These are phyloP conservation scores for Geranomyces michiganensis DNA, from an alignment of 192 early-diverging fungal species.

Conservation along the genomic window DNA sequence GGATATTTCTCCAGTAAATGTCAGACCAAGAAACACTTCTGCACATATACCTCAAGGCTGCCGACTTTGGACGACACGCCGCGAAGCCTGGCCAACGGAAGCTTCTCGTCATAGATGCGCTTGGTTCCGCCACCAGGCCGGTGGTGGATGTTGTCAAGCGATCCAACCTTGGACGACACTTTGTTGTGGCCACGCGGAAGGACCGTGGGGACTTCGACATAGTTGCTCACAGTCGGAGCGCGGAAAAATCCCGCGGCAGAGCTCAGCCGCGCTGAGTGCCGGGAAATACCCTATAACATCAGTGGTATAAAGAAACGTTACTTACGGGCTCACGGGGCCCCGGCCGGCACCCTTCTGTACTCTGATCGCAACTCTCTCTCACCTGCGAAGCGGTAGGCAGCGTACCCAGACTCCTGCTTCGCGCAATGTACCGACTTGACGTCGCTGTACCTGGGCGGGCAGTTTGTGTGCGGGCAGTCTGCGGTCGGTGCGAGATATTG, in stretches of 20 bases:
- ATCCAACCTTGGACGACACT: constrained; percentile 8
- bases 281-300: neutral
- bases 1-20: too few species aligned
- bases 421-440: neutral
- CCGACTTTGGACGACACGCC: constrained; percentile 12
- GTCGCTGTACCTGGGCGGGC: neutral
- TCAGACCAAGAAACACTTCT: too few species aligned
- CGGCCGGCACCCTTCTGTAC: too few species aligned
- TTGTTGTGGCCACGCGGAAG: neutral
- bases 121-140: constrained; percentile 1
- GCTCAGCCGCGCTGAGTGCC: neutral
- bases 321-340: too few species aligned
- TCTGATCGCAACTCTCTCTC: too few species aligned
- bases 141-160: constrained; percentile 9
- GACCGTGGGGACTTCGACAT: neutral
- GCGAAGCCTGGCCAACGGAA: neutral
- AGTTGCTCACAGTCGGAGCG: neutral
- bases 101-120: constrained; percentile 1
- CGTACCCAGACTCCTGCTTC: neutral
- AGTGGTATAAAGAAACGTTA: too few species aligned
- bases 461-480: too few species aligned
- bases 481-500: constrained; percentile 52
- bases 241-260: constrained; percentile 9
- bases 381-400: neutral
- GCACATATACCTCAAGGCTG: constrained; percentile 2